Evolutionary conservation across 2,329 filamentous ascomycete species (phyloP), one percentile per base, ranked within the genome.

Genomic region (Colletotrichum australisinense): DNA sequence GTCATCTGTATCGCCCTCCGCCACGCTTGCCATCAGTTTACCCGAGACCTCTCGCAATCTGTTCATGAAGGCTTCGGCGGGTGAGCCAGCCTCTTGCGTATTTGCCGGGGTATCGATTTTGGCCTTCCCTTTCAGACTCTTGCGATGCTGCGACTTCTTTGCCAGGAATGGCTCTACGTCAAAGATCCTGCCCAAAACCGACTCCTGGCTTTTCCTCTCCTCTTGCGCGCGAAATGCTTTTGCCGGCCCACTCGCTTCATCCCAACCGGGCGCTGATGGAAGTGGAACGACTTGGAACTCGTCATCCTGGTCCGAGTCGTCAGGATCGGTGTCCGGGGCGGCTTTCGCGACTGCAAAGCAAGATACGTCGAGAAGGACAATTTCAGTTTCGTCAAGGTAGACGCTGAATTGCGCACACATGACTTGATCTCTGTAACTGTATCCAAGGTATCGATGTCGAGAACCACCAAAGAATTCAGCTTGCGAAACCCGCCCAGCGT

Each of bases 391-490:
- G 83, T 86, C 26, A 93, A 81, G 0, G 89, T 89, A 1, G 86
- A 83, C 2, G 87, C 84, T 1, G 88, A 92, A 75, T 88, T 88
- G 12, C 83, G 83, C 28, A 93, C 81, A 76, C 89, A 91, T 5
- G 83, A 77, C 74, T 86, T 87, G 73, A 93, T 83, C 79, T 92
- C 91, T 1, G 84, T 79, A 14, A 91, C 77, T 38, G 89, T 82
- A 42, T 91, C 88, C 5, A 91, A 81, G 32, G 81, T 85, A 72
- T 92, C 90, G 65, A 93, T 91, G 74, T 93, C 90, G 42, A 92
- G 82, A 7, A 92, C 82, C 4, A 86, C 81, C 16, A 93, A 81
- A 5, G 78, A 86, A 75, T 86, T 87, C 16, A 93, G 82, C 49
- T 85, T 84, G 62, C 84, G 87, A 81, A 93, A 92, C 0, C 87